A percentile compares a stretch with the other conserved stretches of the same genome.
These are phyloP conservation scores for Phytophthora ramorum DNA, from an alignment of 352 stramenopile genomes.

Conservation along the genomic window DNA sequence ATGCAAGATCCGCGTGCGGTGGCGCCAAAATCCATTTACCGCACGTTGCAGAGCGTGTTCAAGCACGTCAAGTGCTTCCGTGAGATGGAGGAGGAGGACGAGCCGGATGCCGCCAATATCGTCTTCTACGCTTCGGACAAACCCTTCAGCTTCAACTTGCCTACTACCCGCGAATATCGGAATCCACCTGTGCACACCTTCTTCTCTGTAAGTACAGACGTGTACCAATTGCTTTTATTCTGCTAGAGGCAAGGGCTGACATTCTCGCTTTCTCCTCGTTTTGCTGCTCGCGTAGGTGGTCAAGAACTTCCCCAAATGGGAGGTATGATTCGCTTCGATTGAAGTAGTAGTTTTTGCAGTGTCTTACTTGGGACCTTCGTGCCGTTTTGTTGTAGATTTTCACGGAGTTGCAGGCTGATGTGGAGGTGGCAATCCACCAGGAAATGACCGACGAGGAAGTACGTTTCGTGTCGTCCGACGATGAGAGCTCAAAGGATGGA, in stretches of 20 bases:
- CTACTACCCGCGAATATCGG: conserved; percentile 54
- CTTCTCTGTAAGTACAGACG: conserved; percentile 51
- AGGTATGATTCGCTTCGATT: conserved; percentile 38
- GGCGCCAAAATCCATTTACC: conserved; percentile 74
- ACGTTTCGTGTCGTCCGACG: conserved; percentile 38
- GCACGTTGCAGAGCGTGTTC: conserved; percentile 73
- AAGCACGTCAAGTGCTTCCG: conserved; percentile 72
- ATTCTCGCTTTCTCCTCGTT: conserved; percentile 4
- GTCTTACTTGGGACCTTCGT: not conserved
- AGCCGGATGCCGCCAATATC: conserved; percentile 63
- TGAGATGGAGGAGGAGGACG: conserved; percentile 55
- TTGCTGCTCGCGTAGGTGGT: conserved; percentile 49
- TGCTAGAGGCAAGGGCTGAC: not conserved
- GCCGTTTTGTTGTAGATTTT: conserved; percentile 55
- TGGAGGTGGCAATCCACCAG: conserved; percentile 61
- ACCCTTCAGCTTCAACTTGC: conserved; percentile 69
- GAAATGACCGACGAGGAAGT: conserved; percentile 59
- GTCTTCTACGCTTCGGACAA: conserved; percentile 81
- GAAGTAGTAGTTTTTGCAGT: not conserved
- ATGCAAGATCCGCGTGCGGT: conserved; percentile 55
- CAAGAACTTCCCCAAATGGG: conserved; percentile 67
- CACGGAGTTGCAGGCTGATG: conserved; percentile 49
- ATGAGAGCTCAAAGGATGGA: conserved; percentile 1
- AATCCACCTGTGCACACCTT: conserved; percentile 56
- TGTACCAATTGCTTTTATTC: not conserved